These are phyloP conservation scores for Vigna reflexopilosa DNA, from an alignment of 306 rosid species.

Conservation along the genomic window DNA sequence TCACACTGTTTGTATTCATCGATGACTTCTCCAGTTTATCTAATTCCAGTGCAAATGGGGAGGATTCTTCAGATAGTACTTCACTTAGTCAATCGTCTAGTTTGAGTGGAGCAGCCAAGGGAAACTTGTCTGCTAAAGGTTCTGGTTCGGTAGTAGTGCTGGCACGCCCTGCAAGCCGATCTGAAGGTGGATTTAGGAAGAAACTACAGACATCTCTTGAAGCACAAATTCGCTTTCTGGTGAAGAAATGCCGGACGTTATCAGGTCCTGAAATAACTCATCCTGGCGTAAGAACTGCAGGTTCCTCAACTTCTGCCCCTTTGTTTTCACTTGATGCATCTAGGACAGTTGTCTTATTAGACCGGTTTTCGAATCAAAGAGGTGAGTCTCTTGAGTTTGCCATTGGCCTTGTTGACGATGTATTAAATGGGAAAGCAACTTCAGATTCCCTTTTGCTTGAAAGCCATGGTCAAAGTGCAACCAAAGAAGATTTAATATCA, in stretches of 20 bases:
- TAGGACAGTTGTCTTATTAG: conserved; percentile 78
- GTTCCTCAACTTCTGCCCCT: conserved; percentile 61
- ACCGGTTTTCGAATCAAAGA: conserved; percentile 61
- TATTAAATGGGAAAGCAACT: conserved; percentile 78
- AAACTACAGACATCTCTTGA: conserved; percentile 88
- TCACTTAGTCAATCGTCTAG: conserved; percentile 63
- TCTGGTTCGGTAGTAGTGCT: conserved; percentile 89
- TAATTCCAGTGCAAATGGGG: conserved; percentile 59
- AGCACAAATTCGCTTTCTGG: conserved; percentile 80
- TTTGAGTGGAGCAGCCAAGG: conserved; percentile 57
- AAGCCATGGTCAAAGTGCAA: conserved; percentile 72
- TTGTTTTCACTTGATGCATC: conserved; percentile 91
- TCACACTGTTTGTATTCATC: conserved; percentile 74
- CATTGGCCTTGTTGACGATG: conserved; percentile 77
- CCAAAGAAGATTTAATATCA: conserved; percentile 74
- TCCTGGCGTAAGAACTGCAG: conserved; percentile 68
- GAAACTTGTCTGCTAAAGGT: conserved; percentile 71
- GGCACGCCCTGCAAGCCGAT: conserved; percentile 82
- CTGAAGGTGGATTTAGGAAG: conserved; percentile 84
- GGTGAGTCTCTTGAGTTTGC: conserved; percentile 86
- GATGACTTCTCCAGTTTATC: conserved; percentile 74
- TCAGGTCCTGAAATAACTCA: conserved; percentile 76
- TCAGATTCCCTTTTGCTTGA: conserved; percentile 90
- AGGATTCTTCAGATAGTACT: conserved; percentile 64
- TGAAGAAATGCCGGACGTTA: conserved; percentile 79